Percentiles rank a stretch among this genome's conserved stretches.
Conservation (phyloP, 768 basidiomycete species). For the Trametes punicea region DNA sequence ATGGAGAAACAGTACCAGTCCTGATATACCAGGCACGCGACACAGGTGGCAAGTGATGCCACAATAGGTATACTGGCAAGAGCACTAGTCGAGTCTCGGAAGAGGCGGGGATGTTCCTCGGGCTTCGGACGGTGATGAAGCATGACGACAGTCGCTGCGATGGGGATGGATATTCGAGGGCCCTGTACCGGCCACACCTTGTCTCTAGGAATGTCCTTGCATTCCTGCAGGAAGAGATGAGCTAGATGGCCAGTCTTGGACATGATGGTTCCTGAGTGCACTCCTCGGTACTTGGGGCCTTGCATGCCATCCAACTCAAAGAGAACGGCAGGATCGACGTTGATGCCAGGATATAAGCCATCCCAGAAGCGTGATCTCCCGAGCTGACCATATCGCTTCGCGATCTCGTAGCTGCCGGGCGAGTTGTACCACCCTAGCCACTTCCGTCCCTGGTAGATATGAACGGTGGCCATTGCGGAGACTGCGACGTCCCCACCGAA, state of each 20-base stretch:
- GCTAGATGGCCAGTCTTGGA: slow-evolving; percentile 12
- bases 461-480: slow-evolving; percentile 15
- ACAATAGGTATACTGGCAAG: slow-evolving; percentile 12
- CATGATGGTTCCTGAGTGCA: slow-evolving; percentile 16
- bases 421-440: slow-evolving; percentile 20
- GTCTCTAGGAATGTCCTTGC: not conserved
- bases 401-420: slow-evolving; percentile 18
- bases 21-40: slow-evolving; percentile 6
- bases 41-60: slow-evolving; percentile 3
- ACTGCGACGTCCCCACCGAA: slow-evolving; percentile 18
- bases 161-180: not conserved
- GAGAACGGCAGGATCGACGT: slow-evolving; percentile 15
- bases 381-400: slow-evolving; percentile 16
- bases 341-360: slow-evolving; percentile 16
- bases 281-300: slow-evolving; percentile 10
- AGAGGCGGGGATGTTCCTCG: slow-evolving; percentile 2
- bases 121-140: not conserved
- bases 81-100: slow-evolving; percentile 6
- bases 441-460: slow-evolving; percentile 14
- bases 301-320: slow-evolving; percentile 13
- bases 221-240: slow-evolving; percentile 11
- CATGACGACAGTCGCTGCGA: slow-evolving; percentile 5
- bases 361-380: slow-evolving; percentile 18
- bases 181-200: not conserved
- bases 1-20: slow-evolving; percentile 17